A percentile compares a stretch with the other conserved stretches of the same genome.
These are phyloP conservation scores for Phytophthora pinifolia DNA, from an alignment of 352 stramenopile species.

Conservation along the genomic window DNA sequence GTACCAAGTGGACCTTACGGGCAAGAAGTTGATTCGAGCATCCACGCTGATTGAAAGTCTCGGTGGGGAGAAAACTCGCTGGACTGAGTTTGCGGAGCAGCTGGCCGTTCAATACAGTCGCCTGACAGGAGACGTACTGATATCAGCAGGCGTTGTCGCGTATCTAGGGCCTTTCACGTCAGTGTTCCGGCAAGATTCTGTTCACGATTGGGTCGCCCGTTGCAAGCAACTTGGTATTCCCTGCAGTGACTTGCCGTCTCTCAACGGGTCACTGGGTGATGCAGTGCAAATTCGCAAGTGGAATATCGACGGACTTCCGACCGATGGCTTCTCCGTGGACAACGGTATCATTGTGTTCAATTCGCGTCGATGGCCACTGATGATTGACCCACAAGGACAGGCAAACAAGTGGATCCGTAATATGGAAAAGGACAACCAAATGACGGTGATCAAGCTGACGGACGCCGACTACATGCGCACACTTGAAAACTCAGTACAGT, in stretches of 20 bases:
- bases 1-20: conserved; percentile 91
- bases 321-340: conserved; percentile 93
- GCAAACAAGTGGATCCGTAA: conserved; percentile 96
- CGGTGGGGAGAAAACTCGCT: conserved; percentile 91
- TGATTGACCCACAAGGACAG: conserved; percentile 95
- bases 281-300: conserved; percentile 92
- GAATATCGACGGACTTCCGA: conserved; percentile 95
- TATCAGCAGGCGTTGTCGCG: conserved; percentile 91
- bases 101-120: conserved; percentile 85
- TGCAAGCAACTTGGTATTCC: conserved; percentile 83
- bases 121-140: conserved; percentile 91
- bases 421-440: conserved; percentile 90
- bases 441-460: conserved; percentile 94
- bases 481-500: conserved; percentile 93
- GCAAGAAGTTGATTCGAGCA: conserved; percentile 92
- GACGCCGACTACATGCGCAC: conserved; percentile 93
- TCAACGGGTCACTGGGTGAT: conserved; percentile 89
- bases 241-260: conserved; percentile 82
- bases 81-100: conserved; percentile 87
- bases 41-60: conserved; percentile 93
- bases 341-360: conserved; percentile 96
- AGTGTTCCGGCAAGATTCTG: conserved; percentile 75
- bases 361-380: conserved; percentile 92
- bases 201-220: conserved; percentile 74
- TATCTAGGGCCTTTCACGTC: conserved; percentile 95